A percentile compares a stretch with the other conserved stretches of the same genome.
Conservation (phyloP, 495 filamentous ascomycete species). For the Penicillium paxilli region DNA sequence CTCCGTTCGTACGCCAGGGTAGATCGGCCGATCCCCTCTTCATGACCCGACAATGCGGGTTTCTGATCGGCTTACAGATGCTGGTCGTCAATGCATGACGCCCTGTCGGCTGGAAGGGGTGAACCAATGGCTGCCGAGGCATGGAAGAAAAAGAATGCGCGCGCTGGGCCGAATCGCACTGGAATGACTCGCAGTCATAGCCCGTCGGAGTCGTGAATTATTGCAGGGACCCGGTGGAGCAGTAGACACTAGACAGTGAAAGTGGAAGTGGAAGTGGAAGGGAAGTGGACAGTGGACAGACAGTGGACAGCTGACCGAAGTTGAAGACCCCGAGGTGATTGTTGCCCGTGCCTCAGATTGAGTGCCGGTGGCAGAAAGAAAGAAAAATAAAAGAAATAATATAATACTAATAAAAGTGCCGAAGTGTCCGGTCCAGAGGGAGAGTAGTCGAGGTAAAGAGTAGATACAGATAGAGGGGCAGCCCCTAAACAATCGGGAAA, state of each 20-base stretch:
- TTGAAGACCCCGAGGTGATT: background rate
- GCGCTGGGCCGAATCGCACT: conserved; percentile 3
- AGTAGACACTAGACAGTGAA: too few species aligned
- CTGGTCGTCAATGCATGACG: conserved; percentile 23
- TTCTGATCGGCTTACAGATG: conserved; percentile 26
- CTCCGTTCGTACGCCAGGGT: conserved; percentile 4
- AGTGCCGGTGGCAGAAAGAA: conserved; percentile 6
- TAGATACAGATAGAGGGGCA: background rate
- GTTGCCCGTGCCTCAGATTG: conserved; percentile 12
- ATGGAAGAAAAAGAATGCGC: conserved; percentile 9
- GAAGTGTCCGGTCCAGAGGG: conserved; percentile 1
- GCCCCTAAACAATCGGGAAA: too few species aligned
- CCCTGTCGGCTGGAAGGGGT: conserved; percentile 4
- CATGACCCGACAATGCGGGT: conserved; percentile 21
- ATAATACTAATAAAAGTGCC: conserved; percentile 3
- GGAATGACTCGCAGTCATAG: conserved; percentile 25
- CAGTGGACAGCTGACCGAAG: background rate
- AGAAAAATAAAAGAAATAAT: too few species aligned
- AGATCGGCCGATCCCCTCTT: conserved; percentile 14
- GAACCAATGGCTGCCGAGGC: conserved; percentile 10
- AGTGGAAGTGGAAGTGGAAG: too few species aligned
- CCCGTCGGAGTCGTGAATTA: conserved; percentile 5
- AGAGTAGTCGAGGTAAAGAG: background rate
- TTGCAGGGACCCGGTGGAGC: conserved; percentile 28
- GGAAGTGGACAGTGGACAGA: background rate